phyloP scores from a whole-genome alignment of 2,329 filamentous ascomycete genomes.

The Cladosporium sp. region DNA sequence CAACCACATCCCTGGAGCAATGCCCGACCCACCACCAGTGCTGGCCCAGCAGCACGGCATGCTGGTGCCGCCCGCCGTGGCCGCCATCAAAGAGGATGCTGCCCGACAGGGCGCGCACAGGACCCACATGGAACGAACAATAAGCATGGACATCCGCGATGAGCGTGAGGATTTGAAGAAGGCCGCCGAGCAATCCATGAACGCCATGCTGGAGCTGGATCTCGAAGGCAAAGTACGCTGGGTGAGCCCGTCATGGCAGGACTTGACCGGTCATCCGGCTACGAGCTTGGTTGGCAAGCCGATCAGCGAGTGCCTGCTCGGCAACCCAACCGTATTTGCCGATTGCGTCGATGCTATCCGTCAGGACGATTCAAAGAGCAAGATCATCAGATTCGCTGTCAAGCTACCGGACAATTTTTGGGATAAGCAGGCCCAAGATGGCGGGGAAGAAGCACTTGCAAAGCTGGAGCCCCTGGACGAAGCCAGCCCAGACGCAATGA shows the following conservation, averaged over 20 bases:
- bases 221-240: conserved; percentile 87
- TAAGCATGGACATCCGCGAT: conserved; percentile 86
- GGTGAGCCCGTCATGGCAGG: conserved; percentile 93
- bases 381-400: conserved; percentile 77
- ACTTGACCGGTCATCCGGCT: conserved; percentile 77
- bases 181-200: conserved; percentile 92
- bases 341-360: conserved; percentile 84
- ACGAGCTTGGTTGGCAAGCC: conserved; percentile 68
- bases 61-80: conserved; percentile 41
- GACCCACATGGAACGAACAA: conserved; percentile 52
- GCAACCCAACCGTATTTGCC: conserved; percentile 73
- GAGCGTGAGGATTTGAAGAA: conserved; percentile 91
- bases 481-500: conserved; percentile 26
- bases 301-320: conserved; percentile 76
- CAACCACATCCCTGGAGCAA: not conserved
- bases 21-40: conserved; percentile 16
- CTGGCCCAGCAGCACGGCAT: conserved; percentile 19
- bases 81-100: conserved; percentile 39
- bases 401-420: conserved; percentile 44
- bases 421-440: not conserved
- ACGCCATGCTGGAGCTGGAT: conserved; percentile 91
- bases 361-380: conserved; percentile 87
- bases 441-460: not conserved
- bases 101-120: conserved; percentile 20
- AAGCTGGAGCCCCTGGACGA: conserved; percentile 29